phyloP scores from a whole-genome alignment of 352 stramenopile genomes.

The Pythium diclinum region DNA sequence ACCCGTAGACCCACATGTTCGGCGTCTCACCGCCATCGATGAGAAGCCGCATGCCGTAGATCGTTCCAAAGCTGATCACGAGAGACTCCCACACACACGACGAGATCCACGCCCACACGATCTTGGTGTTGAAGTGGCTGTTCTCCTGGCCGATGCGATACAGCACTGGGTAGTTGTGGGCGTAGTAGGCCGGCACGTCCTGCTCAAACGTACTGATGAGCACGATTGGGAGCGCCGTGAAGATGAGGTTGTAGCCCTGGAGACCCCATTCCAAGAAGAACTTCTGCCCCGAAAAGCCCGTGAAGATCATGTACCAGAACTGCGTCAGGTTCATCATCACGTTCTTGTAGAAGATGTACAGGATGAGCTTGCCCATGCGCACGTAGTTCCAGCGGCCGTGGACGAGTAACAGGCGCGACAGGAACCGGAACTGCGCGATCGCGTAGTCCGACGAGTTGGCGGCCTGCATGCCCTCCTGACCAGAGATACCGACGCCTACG shows the following conservation, averaged over 20 bases:
- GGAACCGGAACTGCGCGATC: slow-evolving; percentile 93
- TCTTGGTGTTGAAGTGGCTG: slow-evolving; percentile 81
- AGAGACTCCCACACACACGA: slow-evolving; percentile 83
- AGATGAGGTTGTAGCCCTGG: slow-evolving; percentile 88
- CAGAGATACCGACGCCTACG: slow-evolving; percentile 91
- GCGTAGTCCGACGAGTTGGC: slow-evolving; percentile 94
- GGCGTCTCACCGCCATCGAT: slow-evolving; percentile 82
- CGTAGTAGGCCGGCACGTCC: slow-evolving; percentile 69
- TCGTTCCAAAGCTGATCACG: slow-evolving; percentile 79
- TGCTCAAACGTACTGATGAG: slow-evolving; percentile 84
- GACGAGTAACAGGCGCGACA: slow-evolving; percentile 89
- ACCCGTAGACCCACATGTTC: slow-evolving; percentile 93
- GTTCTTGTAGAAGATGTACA: slow-evolving; percentile 97
- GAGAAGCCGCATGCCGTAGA: slow-evolving; percentile 81
- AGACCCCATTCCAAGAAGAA: slow-evolving; percentile 84
- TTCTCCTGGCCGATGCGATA: slow-evolving; percentile 86
- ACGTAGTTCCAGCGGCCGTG: slow-evolving; percentile 94
- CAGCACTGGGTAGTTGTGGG: slow-evolving; percentile 67
- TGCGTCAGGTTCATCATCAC: slow-evolving; percentile 94
- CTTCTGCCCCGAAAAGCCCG: slow-evolving; percentile 85
- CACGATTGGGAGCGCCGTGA: slow-evolving; percentile 83
- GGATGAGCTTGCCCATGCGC: slow-evolving; percentile 90
- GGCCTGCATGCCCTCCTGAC: slow-evolving; percentile 93
- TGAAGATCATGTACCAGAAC: slow-evolving; percentile 94
- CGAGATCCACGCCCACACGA: slow-evolving; percentile 79